Percentiles rank a stretch among this genome's conserved stretches.
These are phyloP conservation scores for Tricholoma terreum DNA, from an alignment of 768 basidiomycete genomes.

Conservation along the genomic window DNA sequence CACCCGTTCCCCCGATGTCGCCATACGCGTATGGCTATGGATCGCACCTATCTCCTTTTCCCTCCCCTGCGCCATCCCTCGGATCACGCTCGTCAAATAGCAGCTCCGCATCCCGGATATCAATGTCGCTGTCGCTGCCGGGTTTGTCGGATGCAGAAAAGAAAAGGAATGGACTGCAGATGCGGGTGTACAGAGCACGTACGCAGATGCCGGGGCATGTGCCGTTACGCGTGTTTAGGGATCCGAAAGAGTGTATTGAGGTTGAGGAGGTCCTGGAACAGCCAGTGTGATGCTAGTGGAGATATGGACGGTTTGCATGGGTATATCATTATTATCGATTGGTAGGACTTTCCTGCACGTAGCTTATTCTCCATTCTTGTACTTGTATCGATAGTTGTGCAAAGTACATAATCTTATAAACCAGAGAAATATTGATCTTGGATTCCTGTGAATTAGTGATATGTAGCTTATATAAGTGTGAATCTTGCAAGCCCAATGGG, in stretches of 20 bases:
- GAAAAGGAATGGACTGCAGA: conserved; percentile 57
- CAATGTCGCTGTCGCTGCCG: neutral
- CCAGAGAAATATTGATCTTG: too few species aligned
- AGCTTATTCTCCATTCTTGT: too few species aligned
- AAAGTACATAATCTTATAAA: too few species aligned
- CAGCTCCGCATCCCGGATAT: neutral
- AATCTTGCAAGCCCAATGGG: too few species aligned
- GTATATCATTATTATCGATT: too few species aligned
- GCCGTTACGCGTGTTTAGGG: conserved; percentile 61
- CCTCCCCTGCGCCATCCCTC: conserved; percentile 3
- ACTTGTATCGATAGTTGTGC: too few species aligned
- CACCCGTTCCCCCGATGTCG: neutral
- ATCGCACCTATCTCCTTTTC: neutral
- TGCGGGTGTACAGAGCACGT: conserved; percentile 60
- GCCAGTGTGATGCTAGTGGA: too few species aligned
- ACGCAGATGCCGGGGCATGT: conserved; percentile 55
- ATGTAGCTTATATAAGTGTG: too few species aligned
- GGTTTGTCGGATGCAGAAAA: conserved; percentile 49
- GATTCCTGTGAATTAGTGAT: too few species aligned
- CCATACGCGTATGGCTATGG: neutral
- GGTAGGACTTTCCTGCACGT: too few species aligned
- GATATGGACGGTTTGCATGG: too few species aligned
- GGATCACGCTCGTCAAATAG: conserved; percentile 9
- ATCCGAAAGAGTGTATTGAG: conserved; percentile 70
- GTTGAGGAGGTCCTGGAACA: conserved; percentile 38